Percentiles rank a stretch among this genome's conserved stretches.
Conservation (phyloP, 176 grass and related monocot genomes). For the Zoysia japonica region DNA sequence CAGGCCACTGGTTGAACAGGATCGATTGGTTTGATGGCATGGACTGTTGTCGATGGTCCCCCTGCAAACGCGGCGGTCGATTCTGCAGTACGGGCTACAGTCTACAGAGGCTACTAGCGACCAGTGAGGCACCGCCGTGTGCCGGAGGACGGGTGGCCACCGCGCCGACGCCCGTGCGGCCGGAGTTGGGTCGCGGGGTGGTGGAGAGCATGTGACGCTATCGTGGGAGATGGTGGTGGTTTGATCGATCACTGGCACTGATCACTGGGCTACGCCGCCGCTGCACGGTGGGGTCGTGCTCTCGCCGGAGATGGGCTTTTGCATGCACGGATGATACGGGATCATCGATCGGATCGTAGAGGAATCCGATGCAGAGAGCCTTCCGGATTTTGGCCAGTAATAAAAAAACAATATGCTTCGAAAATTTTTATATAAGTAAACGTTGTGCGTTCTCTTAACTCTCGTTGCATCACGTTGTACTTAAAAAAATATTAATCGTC, state of each 20-base stretch:
- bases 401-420: no score
- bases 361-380: neutral
- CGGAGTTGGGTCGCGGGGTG: neutral
- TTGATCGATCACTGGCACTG: neutral
- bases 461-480: no score
- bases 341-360: neutral
- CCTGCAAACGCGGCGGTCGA: neutral
- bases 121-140: slow-evolving; percentile 8
- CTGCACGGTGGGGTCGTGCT: neutral
- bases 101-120: neutral
- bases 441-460: no score
- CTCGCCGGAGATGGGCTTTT: neutral
- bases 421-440: no score
- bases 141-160: slow-evolving; percentile 12
- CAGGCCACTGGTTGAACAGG: neutral
- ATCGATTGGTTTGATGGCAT: neutral
- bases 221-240: neutral
- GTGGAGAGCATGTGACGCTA: slow-evolving; percentile 21
- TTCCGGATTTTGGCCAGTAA: no score
- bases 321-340: neutral
- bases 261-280: neutral
- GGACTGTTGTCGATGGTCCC: neutral
- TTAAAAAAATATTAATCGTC: no score
- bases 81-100: neutral
- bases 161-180: slow-evolving; percentile 4